phyloP scores from a whole-genome alignment of 495 filamentous ascomycete species.

The Xylaria venustula region DNA sequence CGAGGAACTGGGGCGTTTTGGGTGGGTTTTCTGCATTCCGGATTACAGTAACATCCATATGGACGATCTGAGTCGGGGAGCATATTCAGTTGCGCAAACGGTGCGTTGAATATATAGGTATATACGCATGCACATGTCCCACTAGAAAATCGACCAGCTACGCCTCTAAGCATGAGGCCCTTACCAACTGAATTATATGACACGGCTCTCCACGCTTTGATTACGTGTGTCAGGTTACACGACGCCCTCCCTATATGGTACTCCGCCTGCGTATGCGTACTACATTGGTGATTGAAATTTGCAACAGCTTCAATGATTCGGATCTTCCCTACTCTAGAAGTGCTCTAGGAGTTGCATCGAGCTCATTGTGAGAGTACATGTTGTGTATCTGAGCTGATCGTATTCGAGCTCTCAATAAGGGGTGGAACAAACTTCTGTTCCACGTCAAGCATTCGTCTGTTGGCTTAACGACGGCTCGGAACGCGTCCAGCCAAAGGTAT shows the following conservation, averaged over 20 bases:
- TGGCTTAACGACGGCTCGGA: conserved; percentile 26
- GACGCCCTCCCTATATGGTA: background rate
- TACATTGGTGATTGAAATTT: too few species aligned
- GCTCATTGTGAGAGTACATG: background rate
- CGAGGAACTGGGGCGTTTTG: conserved; percentile 5
- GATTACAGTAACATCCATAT: background rate
- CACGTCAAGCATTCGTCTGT: conserved; percentile 18
- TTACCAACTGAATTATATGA: background rate
- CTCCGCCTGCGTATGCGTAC: too few species aligned
- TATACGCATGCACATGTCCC: conserved; percentile 14
- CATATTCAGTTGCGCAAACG: background rate
- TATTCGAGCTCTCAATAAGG: background rate
- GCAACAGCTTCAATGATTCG: too few species aligned
- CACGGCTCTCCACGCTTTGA: background rate
- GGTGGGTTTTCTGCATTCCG: conserved; percentile 7
- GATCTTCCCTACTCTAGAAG: too few species aligned
- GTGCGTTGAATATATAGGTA: conserved; percentile 1
- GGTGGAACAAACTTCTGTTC: background rate
- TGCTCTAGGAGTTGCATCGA: background rate
- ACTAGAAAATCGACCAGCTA: conserved; percentile 3
- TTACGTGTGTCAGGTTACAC: background rate
- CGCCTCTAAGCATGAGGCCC: background rate
- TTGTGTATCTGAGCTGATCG: background rate
- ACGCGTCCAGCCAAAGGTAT: conserved; percentile 35
- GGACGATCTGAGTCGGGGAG: background rate